Conservation (phyloP, 371 early-diverging fungal species). For the Mortierella sp. region DNA sequence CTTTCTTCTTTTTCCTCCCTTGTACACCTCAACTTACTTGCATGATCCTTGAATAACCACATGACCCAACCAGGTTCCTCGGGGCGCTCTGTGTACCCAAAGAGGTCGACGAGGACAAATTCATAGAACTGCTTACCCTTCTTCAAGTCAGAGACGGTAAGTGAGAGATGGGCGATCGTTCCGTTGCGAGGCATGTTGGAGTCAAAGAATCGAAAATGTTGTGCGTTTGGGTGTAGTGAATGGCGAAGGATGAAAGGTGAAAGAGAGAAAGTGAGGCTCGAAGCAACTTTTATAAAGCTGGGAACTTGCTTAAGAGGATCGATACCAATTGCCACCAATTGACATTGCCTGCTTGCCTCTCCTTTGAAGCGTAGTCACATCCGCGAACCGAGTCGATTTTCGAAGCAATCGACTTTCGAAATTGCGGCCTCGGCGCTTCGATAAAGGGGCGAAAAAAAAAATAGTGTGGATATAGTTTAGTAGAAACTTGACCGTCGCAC, state of each 20-base stretch:
- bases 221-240: too few relatives aligned
- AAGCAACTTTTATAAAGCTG: background rate
- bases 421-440: too few relatives aligned
- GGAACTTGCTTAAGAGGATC: background rate
- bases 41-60: slow-evolving; percentile 7
- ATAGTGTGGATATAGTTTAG: too few relatives aligned
- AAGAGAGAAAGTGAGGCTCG: background rate
- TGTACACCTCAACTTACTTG: background rate
- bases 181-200: slow-evolving; percentile 31
- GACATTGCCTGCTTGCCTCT: background rate
- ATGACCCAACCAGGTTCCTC: slow-evolving; percentile 25
- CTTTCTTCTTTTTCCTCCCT: background rate
- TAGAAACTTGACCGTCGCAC: too few relatives aligned
- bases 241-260: background rate
- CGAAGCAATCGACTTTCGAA: too few relatives aligned
- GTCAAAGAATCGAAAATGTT: too few relatives aligned
- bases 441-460: too few relatives aligned
- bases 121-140: slow-evolving; percentile 34
- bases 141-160: slow-evolving; percentile 33
- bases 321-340: background rate
- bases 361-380: too few relatives aligned
- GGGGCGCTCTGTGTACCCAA: slow-evolving; percentile 27
- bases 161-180: slow-evolving; percentile 24
- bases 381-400: too few relatives aligned
- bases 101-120: slow-evolving; percentile 27